These are phyloP conservation scores for Cercospora sesami DNA, from an alignment of 2,329 filamentous ascomycete genomes.

Conservation along the genomic window DNA sequence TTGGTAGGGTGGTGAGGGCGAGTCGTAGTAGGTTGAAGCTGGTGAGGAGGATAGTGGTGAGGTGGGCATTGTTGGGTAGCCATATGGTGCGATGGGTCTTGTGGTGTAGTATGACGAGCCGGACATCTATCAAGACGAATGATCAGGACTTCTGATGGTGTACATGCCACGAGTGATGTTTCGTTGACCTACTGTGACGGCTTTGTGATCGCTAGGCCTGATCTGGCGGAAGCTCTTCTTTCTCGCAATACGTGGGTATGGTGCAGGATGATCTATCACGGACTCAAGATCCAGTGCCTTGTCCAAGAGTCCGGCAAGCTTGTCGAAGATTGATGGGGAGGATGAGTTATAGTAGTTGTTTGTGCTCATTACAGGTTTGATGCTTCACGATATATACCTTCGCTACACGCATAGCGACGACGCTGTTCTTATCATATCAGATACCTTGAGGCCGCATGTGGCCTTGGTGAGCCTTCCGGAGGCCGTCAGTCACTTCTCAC, in stretches of 20 bases:
- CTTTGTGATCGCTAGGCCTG: background rate
- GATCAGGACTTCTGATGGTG: background rate
- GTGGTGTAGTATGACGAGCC: background rate
- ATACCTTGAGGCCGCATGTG: background rate
- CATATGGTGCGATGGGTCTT: background rate
- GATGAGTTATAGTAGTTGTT: background rate
- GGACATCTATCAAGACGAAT: conserved; percentile 1
- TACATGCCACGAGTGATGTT: background rate
- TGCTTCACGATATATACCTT: background rate
- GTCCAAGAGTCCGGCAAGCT: conserved; percentile 6
- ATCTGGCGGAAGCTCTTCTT: conserved; percentile 1
- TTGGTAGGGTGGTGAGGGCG: conserved; percentile 3
- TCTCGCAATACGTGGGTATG: conserved; percentile 6
- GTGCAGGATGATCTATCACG: conserved; percentile 7
- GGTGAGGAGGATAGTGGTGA: background rate
- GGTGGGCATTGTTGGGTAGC: background rate
- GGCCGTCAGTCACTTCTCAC: background rate
- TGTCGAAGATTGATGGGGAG: conserved; percentile 9
- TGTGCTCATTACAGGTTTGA: conserved; percentile 6
- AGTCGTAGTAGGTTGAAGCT: conserved; percentile 4
- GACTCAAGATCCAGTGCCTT: conserved; percentile 7
- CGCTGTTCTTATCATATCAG: background rate
- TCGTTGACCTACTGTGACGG: background rate
- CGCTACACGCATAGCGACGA: background rate
- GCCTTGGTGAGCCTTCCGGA: background rate